These are phyloP conservation scores for Podaxis sp. DNA, from an alignment of 768 basidiomycete genomes.

Conservation along the genomic window DNA sequence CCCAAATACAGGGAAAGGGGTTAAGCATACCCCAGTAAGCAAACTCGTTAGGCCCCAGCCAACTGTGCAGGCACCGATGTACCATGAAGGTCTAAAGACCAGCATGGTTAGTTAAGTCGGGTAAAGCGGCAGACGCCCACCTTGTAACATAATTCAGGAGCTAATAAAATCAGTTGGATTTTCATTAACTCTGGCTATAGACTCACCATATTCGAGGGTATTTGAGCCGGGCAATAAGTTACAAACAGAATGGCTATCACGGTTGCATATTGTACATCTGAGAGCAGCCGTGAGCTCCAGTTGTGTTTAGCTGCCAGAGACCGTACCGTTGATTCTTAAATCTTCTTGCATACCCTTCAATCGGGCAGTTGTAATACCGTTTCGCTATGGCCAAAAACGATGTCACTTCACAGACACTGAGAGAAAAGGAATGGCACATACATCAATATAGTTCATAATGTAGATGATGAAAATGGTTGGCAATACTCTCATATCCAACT, in stretches of 20 bases:
- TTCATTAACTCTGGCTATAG: neutral
- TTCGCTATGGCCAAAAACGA: constrained; percentile 30
- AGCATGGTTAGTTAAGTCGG: neutral
- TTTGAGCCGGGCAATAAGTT: constrained; percentile 58
- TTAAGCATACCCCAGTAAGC: neutral
- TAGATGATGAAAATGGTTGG: constrained; percentile 57
- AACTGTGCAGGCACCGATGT: neutral
- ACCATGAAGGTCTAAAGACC: neutral
- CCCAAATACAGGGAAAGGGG: neutral
- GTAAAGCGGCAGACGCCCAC: constrained; percentile 24
- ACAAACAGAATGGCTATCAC: constrained; percentile 26
- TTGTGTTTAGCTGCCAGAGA: neutral
- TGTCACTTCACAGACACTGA: neutral
- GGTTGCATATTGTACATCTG: constrained; percentile 22
- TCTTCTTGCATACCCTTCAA: constrained; percentile 47
- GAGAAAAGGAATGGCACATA: constrained; percentile 23
- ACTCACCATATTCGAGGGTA: constrained; percentile 63
- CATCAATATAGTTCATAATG: constrained; percentile 67
- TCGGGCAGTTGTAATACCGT: constrained; percentile 44
- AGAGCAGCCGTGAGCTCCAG: neutral
- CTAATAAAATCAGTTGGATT: constrained; percentile 24
- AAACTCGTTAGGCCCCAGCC: neutral
- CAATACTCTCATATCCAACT: constrained; percentile 51
- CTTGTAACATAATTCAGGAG: constrained; percentile 50
- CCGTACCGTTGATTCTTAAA: constrained; percentile 37